These are phyloP conservation scores for Zizania palustris DNA, from an alignment of 202 grass and related monocot species.

Conservation along the genomic window DNA sequence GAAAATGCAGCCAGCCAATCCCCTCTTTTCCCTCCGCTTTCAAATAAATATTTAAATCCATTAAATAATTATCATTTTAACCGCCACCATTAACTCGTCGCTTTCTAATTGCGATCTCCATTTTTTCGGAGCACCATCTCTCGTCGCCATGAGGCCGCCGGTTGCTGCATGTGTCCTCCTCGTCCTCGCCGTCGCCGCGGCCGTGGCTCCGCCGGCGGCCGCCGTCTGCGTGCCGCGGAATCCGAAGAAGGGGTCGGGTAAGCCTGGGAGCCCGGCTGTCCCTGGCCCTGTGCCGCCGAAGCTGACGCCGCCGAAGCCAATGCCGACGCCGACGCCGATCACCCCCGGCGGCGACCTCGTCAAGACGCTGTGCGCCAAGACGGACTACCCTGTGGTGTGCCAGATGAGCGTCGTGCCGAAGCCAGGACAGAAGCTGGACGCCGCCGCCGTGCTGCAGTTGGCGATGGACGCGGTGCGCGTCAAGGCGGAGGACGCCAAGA, in stretches of 20 bases:
- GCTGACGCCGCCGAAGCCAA: no score
- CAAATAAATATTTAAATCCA: neutral
- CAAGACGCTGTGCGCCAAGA: slow-evolving; percentile 40
- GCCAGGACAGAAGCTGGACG: slow-evolving; percentile 38
- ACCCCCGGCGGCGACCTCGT: slow-evolving; percentile 34
- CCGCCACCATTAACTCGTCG: neutral
- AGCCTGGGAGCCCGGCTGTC: neutral
- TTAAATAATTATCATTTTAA: slow-evolving; percentile 21
- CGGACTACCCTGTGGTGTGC: slow-evolving; percentile 53
- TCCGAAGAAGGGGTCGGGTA: neutral
- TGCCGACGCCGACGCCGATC: neutral
- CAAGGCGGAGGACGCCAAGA: slow-evolving; percentile 37
- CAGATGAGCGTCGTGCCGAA: slow-evolving; percentile 5
- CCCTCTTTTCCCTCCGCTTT: slow-evolving; percentile 25
- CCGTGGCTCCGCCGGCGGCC: neutral
- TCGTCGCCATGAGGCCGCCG: slow-evolving; percentile 26
- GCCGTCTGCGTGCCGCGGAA: slow-evolving; percentile 42
- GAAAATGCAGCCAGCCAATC: slow-evolving; percentile 28
- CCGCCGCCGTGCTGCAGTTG: slow-evolving; percentile 25
- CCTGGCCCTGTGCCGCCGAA: no score
- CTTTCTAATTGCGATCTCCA: slow-evolving; percentile 1
- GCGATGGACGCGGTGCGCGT: slow-evolving; percentile 25
- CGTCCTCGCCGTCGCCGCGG: neutral
- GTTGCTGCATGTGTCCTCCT: slow-evolving; percentile 24
- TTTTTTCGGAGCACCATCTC: slow-evolving; percentile 1